Evolutionary conservation across 1,284 basidiomycete genomes (phyloP), one percentile per base, ranked within the genome.

Genomic region (Pyrrhoderma lamaoense): DNA sequence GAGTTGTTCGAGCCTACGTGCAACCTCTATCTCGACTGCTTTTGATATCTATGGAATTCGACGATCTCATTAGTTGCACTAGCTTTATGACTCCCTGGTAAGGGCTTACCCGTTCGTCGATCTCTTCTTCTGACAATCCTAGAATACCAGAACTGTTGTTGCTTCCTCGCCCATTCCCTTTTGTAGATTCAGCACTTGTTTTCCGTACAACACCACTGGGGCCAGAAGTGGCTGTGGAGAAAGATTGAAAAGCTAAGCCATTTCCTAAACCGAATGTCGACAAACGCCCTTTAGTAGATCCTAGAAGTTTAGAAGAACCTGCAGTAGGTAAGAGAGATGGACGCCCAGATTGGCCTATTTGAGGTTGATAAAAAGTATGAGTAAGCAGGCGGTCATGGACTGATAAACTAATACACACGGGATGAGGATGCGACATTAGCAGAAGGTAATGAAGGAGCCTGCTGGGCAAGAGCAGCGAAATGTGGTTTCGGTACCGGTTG

Each of bases 21-120:
- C 75, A 38, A 89, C 85, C 62, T 88, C 84, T 11, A 71, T 72
- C 65, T 88, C 80, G 18, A 89, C 85, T 7, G 80, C 80, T 58
- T 71, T 79, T 39, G 80, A 77, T 45, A 88, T 89, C 82, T 84
- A 56, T 19, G 37, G 52, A 35, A 22, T 43, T 53, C 11, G 42
- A 44, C 19, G 55, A 49, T 31, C 46, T 55, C 43, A 55, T 34
- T 27, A 18, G n/a, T 2, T 21, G n/a, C 16, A 8, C 46, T n/a
- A 3, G 13, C 13, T 11, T 19, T 23, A 21, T 19, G 36, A 22
- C 13, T 16, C 45, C 39, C 13, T 14, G 13, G 11, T 36, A 44
- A 27, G 25, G 42, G 67, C 75, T 16, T 57, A 83, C 83, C 66
- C 80, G 69, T 42, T 81, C 81, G 58, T 87, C 78, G 54, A 89